Evolutionary conservation across 129 eudicot genomes (phyloP), one percentile per base, ranked within the genome.

Genomic region (Centaurea solstitialis): DNA sequence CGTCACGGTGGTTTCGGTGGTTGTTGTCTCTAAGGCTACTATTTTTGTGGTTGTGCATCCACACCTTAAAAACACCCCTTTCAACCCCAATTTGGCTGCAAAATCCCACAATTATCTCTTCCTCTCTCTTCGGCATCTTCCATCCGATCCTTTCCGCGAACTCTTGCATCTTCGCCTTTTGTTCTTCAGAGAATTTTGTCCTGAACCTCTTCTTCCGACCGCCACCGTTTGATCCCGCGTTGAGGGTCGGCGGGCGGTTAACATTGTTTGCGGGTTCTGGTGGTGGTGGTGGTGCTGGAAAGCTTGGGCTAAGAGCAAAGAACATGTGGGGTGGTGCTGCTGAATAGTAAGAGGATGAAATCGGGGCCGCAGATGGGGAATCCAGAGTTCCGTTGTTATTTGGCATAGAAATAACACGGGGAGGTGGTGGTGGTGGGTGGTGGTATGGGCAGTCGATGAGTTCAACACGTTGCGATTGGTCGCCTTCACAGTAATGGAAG

Each of bases 1-100:
- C 40, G 22, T 72, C 83, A 41, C 76, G 81, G 66, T 70, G 71
- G 80, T 76, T 68, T 53, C 17, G 37, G 50, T 35, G 9, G 43
- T 71, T 6, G 18, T 28, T 9, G 22, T 57, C 65, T 57, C 65
- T n/a, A 1, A n/a, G 6, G 4, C 76, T 45, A 38, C 80, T 86
- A 80, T 76, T 92, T 67, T 84, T 92, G 76, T 92, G 88, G 74
- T 92, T 92, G 30, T 92, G 93, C 93, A 92, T 87, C 97, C 97
- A 92, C 5, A 92, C 93, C 35, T 87, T 89, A 66, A 92, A 81
- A 30, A 87, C 92, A 2, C 89, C 83, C 64, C 76, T 87, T 26
- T 84, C 87, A 2, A 92, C 89, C 0, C 97, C 90, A 37, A 89
- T 82, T 26, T 86, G 88, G 8, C 9, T 75, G 73, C 93, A 92